Percentiles rank a stretch among this genome's conserved stretches.
Evolutionary conservation across 1,284 basidiomycete species (phyloP).

Genomic region (Trichosporon asahii): DNA sequence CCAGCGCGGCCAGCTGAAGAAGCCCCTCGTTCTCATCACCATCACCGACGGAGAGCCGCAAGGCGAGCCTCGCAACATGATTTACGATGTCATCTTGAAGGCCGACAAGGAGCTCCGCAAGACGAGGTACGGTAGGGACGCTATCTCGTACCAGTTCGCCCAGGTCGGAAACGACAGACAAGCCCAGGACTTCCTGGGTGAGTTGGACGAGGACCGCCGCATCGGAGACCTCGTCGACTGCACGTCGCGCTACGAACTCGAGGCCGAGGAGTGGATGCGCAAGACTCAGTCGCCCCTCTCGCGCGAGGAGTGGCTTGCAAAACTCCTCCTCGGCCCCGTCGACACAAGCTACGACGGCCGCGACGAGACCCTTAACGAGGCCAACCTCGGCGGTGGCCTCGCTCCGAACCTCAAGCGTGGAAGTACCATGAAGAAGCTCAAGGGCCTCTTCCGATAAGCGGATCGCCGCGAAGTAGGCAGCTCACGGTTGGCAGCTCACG

Average conservation of each 20-base stretch:
- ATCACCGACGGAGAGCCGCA: constrained; percentile 43
- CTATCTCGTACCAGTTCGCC: constrained; percentile 17
- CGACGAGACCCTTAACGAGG: constrained; percentile 14
- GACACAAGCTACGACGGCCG: constrained; percentile 12
- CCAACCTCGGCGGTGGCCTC: neutral
- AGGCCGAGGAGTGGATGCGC: constrained; percentile 17
- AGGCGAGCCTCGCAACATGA: constrained; percentile 11
- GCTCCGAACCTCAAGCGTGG: neutral
- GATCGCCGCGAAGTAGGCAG: neutral
- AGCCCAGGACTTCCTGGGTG: constrained; percentile 19
- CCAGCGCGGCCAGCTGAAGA: constrained; percentile 43
- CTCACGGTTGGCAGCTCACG: too few relatives aligned
- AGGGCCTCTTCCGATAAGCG: neutral
- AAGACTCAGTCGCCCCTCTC: constrained; percentile 19
- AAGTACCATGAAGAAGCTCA: constrained; percentile 10
- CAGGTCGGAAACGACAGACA: constrained; percentile 21
- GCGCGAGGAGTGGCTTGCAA: constrained; percentile 17
- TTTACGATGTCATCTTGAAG: constrained; percentile 16
- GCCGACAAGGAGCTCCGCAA: constrained; percentile 16
- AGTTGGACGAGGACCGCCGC: constrained; percentile 19
- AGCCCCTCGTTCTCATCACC: constrained; percentile 52
- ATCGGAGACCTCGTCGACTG: constrained; percentile 19
- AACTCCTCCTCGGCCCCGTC: constrained; percentile 16
- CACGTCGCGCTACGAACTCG: constrained; percentile 17
- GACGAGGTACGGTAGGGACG: constrained; percentile 18